A percentile compares a stretch with the other conserved stretches of the same genome.
Conservation (phyloP, 2,329 filamentous ascomycete species). For the Curvularia hawaiiensis region DNA sequence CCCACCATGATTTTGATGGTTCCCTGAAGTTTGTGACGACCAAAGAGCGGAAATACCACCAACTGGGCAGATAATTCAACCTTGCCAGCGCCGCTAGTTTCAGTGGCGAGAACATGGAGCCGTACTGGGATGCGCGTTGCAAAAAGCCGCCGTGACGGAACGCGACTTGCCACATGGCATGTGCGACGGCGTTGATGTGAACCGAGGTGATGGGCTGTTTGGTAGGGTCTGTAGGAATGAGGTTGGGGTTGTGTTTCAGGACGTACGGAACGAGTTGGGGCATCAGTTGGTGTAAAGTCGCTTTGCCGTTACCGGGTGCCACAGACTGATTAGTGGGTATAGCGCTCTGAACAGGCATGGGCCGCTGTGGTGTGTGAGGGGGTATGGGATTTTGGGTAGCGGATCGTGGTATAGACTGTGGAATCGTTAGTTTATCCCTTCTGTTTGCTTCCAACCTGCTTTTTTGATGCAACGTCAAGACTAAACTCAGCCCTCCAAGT, state of each 20-base stretch:
- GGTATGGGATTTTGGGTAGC: not conserved
- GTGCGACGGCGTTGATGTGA: constrained; percentile 14
- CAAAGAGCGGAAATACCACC: constrained; percentile 25
- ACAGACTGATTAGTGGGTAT: no score
- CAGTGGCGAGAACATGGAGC: constrained; percentile 13
- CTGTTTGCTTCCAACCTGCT: not conserved
- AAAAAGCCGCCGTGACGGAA: constrained; percentile 10
- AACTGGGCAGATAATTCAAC: constrained; percentile 28
- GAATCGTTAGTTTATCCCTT: not conserved
- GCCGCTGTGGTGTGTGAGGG: not conserved
- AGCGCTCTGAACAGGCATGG: not conserved
- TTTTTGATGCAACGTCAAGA: not conserved
- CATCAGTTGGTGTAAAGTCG: not conserved
- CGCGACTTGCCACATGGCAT: constrained; percentile 23
- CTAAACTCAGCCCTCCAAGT: not conserved
- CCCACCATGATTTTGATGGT: not conserved
- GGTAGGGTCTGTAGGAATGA: not conserved
- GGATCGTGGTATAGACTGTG: not conserved
- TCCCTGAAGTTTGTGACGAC: not conserved
- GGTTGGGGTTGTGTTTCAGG: not conserved
- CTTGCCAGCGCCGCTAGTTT: constrained; percentile 25
- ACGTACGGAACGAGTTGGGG: constrained; percentile 2
- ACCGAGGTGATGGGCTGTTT: not conserved
- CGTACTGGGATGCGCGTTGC: constrained; percentile 10
- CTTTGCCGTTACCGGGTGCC: no score